Percentiles rank a stretch among this genome's conserved stretches.
phyloP scores from a whole-genome alignment of 768 basidiomycete species.

The Dacryopinax primogenitus region DNA sequence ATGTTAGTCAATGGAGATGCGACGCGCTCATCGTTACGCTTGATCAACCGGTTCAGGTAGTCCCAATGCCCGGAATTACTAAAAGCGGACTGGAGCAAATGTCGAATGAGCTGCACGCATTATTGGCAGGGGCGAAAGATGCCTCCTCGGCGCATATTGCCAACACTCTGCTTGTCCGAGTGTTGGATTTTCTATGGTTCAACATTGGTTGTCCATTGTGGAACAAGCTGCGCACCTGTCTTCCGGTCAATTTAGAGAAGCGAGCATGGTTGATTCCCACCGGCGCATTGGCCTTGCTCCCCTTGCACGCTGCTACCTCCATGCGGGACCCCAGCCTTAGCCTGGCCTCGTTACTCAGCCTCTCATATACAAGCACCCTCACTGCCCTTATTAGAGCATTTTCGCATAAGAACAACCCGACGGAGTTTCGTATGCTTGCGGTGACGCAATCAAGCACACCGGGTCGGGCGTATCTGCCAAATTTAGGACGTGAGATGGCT shows the following conservation, averaged over 20 bases:
- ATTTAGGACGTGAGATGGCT: background rate
- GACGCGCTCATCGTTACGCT: constrained; percentile 29
- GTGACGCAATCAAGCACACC: background rate
- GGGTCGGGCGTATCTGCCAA: background rate
- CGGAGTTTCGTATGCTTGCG: background rate
- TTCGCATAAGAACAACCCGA: background rate
- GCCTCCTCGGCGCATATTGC: background rate
- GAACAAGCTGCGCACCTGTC: background rate
- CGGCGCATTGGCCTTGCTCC: background rate
- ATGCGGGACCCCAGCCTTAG: background rate
- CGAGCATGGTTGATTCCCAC: background rate
- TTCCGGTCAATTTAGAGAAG: background rate
- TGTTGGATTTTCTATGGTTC: background rate
- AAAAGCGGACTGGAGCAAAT: background rate
- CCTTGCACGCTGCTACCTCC: background rate
- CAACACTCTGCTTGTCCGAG: background rate
- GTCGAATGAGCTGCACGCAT: background rate
- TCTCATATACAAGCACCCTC: background rate
- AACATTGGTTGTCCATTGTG: background rate
- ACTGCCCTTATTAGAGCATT: background rate
- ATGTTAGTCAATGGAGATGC: constrained; percentile 25
- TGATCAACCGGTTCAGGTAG: background rate
- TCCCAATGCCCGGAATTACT: background rate
- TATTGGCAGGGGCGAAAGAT: background rate
- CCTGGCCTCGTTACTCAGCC: background rate